Base-by-base conservation (phyloP, 2,329 filamentous ascomycete genomes). In the Calonectria pseudoturangicola region DNA sequence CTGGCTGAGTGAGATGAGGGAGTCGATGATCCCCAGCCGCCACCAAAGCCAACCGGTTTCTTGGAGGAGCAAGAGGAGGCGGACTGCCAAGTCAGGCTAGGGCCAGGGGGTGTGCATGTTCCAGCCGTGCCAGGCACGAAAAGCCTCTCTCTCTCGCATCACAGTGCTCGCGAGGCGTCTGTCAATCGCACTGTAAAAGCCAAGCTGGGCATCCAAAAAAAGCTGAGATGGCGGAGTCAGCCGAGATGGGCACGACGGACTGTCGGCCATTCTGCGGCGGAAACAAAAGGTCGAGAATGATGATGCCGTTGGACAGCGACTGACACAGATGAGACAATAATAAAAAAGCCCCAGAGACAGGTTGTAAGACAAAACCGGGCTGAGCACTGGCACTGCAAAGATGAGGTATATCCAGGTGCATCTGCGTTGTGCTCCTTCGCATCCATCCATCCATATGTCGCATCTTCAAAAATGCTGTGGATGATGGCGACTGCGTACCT, bases 401-500 rank as follows among this genome's bases (percentile, higher is more conserved):
- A n/a, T 30, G 60, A 28, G 48, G 8, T 51, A 51, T 51, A 51
- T 51, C 48, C 9, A 25, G 25, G 27, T 30, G 15, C 9, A n/a
- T n/a, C n/a, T 39, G 33, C 21, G 30, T 58, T 18, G 54, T 58
- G 30, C 30, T 58, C 30, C n/a, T 39, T 21, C 30, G 33, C 7
- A 36, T 13, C 18, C 41, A 36, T 13, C 18, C 41, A 56, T 56
- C 36, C 54, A 58, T 58, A 39, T 58, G 54, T 58, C 54, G 33
- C 54, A 58, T 58, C 12, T 58, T 33, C 58, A 62, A 45, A 45
- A 28, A 62, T 41, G 68, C 48, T 68, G 54, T 66, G 50, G 68
- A 62, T 64, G 41, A 69, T 64, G 56, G 66, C 54, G 70, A 36
- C 69, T 51, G 73, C 68, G 75, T 80, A 78, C 74, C 75, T 80